Base-by-base conservation (phyloP, 306 rosid genomes). In the Benincasa hispida region DNA sequence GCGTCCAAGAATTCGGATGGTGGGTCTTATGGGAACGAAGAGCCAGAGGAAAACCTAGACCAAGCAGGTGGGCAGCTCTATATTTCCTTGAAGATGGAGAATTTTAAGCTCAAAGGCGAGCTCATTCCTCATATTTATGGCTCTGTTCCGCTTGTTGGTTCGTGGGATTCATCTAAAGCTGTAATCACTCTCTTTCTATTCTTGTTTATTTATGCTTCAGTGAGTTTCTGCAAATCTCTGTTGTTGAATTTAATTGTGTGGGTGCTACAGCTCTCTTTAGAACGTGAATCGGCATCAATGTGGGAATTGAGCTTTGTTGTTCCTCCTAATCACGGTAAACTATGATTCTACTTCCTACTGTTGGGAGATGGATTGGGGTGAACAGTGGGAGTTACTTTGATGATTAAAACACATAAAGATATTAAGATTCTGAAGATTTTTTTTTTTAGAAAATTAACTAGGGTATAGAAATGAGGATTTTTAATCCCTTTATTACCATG, bases 241-340 rank as follows among this genome's bases (percentile, higher is more conserved):
- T 47, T 57, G 3, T 27, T n/a, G 37, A 34, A 22, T 80, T 42
- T 53, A 10, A 32, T 83, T 68, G 25, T 62, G 48, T 68, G 28
- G 66, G 41, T 12, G 37, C 2, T 22, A 42, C n/a, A 94, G 97
- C 99, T 94, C 75, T 57, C 86, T 21, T 87, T 94, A 96, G 97
- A 92, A 65, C 89, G 99, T 17, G 99, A 94, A 79, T 90, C 99
- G 42, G 91, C 90, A 8, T 94, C 97, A 53, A 89, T 86, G 99
- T 92, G 99, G 99, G 99, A 94, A 78, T 84, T 94, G 84, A 90
- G 99, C 83, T 94, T 94, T 79, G 99, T 94, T 72, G 96, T 94
- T 87, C 95, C 99, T 63, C 92, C 99, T 51, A 92, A 94, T 88
- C 99, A 94, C 35, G 99, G 99, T 94, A 89, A 78, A 77, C 22